phyloP scores from a whole-genome alignment of 495 filamentous ascomycete genomes.

The Hypoxylon intermedium region DNA sequence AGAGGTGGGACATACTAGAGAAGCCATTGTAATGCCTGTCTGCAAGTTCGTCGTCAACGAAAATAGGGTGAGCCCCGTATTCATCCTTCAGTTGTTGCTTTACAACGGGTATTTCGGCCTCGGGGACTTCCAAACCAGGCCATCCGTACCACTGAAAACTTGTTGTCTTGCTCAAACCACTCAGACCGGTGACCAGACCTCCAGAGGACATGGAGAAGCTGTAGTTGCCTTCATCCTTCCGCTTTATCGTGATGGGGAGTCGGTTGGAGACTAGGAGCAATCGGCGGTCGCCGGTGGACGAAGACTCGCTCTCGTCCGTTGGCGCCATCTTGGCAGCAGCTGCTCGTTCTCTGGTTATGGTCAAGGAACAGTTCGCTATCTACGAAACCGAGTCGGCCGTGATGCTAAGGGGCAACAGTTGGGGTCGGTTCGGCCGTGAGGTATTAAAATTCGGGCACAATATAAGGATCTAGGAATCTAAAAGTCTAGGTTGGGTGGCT shows the following conservation, averaged over 20 bases:
- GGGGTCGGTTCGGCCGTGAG: background rate
- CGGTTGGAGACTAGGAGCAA: conserved; percentile 92
- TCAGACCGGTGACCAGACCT: conserved; percentile 88
- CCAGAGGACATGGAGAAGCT: conserved; percentile 94
- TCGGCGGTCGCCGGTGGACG: conserved; percentile 45
- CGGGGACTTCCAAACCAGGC: conserved; percentile 87
- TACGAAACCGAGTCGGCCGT: background rate
- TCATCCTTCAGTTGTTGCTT: conserved; percentile 73
- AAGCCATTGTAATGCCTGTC: conserved; percentile 88
- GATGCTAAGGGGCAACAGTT: background rate
- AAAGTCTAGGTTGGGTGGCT: background rate
- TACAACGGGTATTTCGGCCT: conserved; percentile 69
- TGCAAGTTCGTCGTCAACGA: conserved; percentile 78
- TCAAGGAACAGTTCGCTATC: background rate
- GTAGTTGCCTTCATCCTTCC: conserved; percentile 78
- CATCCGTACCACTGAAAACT: conserved; percentile 98
- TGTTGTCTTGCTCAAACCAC: conserved; percentile 86
- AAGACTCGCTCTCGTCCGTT: conserved; percentile 33
- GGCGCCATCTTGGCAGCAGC: conserved; percentile 23
- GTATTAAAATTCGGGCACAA: background rate
- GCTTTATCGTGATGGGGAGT: conserved; percentile 93
- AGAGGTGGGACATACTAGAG: conserved; percentile 68
- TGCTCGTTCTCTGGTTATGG: background rate
- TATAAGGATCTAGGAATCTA: background rate
- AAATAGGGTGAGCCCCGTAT: conserved; percentile 76